phyloP scores from a whole-genome alignment of 1,284 basidiomycete species.

The Ganoderma lucidum region DNA sequence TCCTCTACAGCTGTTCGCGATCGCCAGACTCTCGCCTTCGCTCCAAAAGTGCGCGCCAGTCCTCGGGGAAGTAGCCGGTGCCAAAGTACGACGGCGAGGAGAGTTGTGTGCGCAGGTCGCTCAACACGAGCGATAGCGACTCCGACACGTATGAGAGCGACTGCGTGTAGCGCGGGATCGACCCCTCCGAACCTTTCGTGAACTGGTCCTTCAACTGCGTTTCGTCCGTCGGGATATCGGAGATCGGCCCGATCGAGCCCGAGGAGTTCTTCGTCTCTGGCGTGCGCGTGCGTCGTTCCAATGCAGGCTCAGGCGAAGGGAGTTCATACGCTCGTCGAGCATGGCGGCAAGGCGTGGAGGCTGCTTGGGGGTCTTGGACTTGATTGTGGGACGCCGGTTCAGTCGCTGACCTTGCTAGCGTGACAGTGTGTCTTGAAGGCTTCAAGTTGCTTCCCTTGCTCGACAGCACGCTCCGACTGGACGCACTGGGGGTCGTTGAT shows the following conservation, averaged over 20 bases:
- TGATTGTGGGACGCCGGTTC: not conserved
- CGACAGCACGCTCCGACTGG: not conserved
- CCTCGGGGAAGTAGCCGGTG: constrained; percentile 25
- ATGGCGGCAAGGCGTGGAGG: not conserved
- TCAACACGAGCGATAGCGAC: constrained; percentile 22
- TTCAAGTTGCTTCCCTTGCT: constrained; percentile 5
- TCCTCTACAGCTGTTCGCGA: not conserved
- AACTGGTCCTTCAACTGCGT: constrained; percentile 16
- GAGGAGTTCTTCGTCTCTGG: not conserved
- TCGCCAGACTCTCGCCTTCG: not conserved
- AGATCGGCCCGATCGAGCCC: not conserved
- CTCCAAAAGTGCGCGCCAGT: constrained; percentile 17
- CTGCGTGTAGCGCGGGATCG: constrained; percentile 18
- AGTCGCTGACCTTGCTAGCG: not conserved
- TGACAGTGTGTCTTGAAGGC: not conserved
- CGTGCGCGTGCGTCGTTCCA: not conserved
- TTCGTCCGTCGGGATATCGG: constrained; percentile 21
- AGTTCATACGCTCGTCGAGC: not conserved
- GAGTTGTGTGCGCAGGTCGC: constrained; percentile 23
- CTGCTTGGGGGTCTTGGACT: not conserved
- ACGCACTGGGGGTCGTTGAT: too few species aligned
- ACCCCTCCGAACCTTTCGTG: constrained; percentile 9
- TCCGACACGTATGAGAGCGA: constrained; percentile 25
- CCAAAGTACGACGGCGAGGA: constrained; percentile 23
- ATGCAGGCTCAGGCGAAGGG: not conserved